Conservation (phyloP, 768 basidiomycete species). For the Pleurotus citrinopileatus region DNA sequence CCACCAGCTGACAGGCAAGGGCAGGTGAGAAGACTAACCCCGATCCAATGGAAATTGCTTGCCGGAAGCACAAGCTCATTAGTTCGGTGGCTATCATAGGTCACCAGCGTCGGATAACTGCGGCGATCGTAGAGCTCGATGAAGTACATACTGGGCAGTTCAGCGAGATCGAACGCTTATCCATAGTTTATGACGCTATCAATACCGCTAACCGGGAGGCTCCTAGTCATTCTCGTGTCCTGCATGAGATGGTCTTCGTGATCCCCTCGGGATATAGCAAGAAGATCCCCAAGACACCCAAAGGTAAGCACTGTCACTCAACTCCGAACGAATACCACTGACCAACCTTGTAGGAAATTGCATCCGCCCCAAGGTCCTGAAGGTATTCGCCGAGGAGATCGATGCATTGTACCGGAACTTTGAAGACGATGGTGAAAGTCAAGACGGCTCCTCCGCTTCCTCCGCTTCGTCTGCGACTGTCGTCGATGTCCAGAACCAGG, state of each 20-base stretch:
- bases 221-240: constrained; percentile 11
- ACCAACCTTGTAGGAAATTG: constrained; percentile 11
- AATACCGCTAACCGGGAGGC: constrained; percentile 3
- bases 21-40: constrained; percentile 16
- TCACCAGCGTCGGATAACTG: constrained; percentile 12
- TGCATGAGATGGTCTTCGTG: constrained; percentile 13
- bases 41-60: constrained; percentile 10
- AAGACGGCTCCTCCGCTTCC: background rate
- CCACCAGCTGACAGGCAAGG: no score
- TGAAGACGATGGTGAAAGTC: constrained; percentile 5
- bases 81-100: constrained; percentile 10
- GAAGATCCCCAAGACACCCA: constrained; percentile 12
- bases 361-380: constrained; percentile 13
- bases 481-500: constrained; percentile 6
- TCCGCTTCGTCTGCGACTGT: background rate
- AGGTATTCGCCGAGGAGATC: constrained; percentile 12
- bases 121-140: constrained; percentile 12
- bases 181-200: constrained; percentile 3
- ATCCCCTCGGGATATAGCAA: constrained; percentile 9
- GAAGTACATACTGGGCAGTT: background rate
- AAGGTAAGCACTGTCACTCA: constrained; percentile 4
- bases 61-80: constrained; percentile 10
- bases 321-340: background rate
- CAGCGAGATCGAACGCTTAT: constrained; percentile 9
- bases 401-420: constrained; percentile 10